Evolutionary conservation across 1,139 yeast genomes (phyloP).

Genomic region (Diutina neorugosa): DNA sequence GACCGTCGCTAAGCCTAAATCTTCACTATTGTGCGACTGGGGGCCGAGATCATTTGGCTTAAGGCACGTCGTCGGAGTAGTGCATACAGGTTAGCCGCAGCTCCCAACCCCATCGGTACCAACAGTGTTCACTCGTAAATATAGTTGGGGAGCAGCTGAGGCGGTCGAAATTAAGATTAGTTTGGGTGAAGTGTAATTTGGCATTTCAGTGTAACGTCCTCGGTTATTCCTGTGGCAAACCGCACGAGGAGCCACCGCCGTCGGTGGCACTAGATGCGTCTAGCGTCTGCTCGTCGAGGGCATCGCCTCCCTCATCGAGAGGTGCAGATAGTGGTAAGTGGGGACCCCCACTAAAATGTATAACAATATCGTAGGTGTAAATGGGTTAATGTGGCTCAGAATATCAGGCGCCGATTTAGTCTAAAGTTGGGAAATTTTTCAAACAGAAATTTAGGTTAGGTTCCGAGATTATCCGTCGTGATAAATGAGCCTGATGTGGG

Average conservation of each 20-base stretch:
- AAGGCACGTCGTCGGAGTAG: not conserved
- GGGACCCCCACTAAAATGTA: not conserved
- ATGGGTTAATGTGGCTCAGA: not conserved
- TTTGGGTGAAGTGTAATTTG: not conserved
- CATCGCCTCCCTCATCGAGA: not conserved
- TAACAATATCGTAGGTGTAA: too few species aligned
- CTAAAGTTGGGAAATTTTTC: too few species aligned
- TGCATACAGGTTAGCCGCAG: not conserved
- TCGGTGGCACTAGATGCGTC: not conserved
- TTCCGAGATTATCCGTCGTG: too few species aligned
- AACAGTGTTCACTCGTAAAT: not conserved
- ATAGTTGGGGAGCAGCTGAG: not conserved
- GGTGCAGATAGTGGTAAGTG: not conserved
- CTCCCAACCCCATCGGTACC: not conserved
- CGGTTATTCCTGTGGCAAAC: too few species aligned
- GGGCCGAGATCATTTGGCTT: not conserved
- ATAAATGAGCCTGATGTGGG: too few species aligned
- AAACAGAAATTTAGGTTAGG: too few species aligned
- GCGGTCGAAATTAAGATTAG: not conserved
- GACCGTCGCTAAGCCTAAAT: not conserved
- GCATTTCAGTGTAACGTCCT: too few species aligned
- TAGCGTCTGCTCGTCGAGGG: not conserved
- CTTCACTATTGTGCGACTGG: not conserved
- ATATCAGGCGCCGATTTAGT: too few species aligned
- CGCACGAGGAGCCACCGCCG: not conserved